These are phyloP conservation scores for Diutina mesorugosa DNA, from an alignment of 1,139 yeast genomes.

Conservation along the genomic window DNA sequence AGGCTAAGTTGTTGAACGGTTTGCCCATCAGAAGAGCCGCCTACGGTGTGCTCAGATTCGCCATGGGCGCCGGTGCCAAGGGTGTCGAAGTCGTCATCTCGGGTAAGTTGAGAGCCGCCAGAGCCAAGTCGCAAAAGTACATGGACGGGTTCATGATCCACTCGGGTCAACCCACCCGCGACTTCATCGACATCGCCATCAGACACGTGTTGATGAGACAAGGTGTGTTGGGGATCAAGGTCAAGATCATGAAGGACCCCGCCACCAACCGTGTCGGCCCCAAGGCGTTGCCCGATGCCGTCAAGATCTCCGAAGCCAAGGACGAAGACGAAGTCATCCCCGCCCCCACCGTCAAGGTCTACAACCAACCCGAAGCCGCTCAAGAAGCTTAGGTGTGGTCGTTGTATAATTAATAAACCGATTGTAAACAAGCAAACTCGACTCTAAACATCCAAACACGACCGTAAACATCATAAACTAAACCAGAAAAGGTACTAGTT, in stretches of 20 bases:
- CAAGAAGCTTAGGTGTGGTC: background rate
- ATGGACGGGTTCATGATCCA: slow-evolving; percentile 99
- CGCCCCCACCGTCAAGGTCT: slow-evolving; percentile 76
- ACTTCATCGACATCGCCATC: slow-evolving; percentile 96
- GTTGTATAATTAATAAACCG: background rate
- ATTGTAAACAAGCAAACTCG: too few species aligned
- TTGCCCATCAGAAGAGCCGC: slow-evolving; percentile 99
- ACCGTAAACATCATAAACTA: too few species aligned
- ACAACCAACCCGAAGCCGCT: slow-evolving; percentile 22
- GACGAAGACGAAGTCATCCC: slow-evolving; percentile 75
- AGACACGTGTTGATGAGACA: slow-evolving; percentile 99
- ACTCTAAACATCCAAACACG: too few species aligned
- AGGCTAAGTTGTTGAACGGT: slow-evolving; percentile 96
- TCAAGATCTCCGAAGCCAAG: slow-evolving; percentile 91
- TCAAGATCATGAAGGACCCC: slow-evolving; percentile 99
- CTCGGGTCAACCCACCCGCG: slow-evolving; percentile 99
- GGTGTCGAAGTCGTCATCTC: slow-evolving; percentile 99
- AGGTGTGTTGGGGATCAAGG: slow-evolving; percentile 99
- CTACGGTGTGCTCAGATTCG: slow-evolving; percentile 99
- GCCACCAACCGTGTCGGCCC: slow-evolving; percentile 86
- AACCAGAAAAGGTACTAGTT: too few species aligned
- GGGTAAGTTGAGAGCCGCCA: slow-evolving; percentile 99
- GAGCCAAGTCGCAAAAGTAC: slow-evolving; percentile 99
- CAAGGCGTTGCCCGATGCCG: slow-evolving; percentile 91
- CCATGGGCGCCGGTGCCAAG: slow-evolving; percentile 99